Base-by-base conservation (phyloP, 2,329 filamentous ascomycete species). In the Alternaria sp. region DNA sequence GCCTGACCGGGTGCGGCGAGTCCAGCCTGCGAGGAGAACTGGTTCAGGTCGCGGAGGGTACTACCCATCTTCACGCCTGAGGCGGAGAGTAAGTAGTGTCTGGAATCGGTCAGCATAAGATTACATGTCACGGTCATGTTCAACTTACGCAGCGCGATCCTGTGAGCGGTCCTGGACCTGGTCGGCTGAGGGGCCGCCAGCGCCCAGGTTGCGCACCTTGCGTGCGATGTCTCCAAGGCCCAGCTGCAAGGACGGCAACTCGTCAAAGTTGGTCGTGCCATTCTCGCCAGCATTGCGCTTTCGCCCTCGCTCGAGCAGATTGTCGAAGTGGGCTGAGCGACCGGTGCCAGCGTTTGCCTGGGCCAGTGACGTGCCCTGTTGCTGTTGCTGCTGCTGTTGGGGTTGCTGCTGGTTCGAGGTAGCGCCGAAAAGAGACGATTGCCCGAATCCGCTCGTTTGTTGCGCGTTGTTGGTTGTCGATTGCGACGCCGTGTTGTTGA, bases 41-140 rank as follows among this genome's bases (percentile, higher is more conserved):
- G 87, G 73, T 93, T 92, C 21, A 99, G 88, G 73, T 98, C 95
- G 77, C 92, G 92, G 55, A 97, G 88, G 13, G 95, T 93, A 67
- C 91, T 87, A 44, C 92, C 91, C 13, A 95, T 93, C 74, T 97
- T 93, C 61, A 99, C 92, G 32, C 96, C 96, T 12, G 96, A 98
- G 8, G 93, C 95, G 26, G 95, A 93, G 53, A 99, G 89, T 44
- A 98, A 86, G 80, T 97, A 97, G 79, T 97, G 95, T 73, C 91
- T 94, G 66, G 3, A 50, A 49, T 11, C n/a, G 30, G 59, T 77
- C 61, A 76, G 64, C 63, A 53, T 44, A 60, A 8, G 46, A 6
- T 44, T 8, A 56, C 47, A 55, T 17, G 32, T 13, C 19, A 10
- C 43, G 3, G 6, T 15, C 12, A 13, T 10, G 17, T 5, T 32